A percentile compares a stretch with the other conserved stretches of the same genome.
Evolutionary conservation across 2,329 filamentous ascomycete genomes (phyloP).

Genomic region (Aspergillus fischeri): DNA sequence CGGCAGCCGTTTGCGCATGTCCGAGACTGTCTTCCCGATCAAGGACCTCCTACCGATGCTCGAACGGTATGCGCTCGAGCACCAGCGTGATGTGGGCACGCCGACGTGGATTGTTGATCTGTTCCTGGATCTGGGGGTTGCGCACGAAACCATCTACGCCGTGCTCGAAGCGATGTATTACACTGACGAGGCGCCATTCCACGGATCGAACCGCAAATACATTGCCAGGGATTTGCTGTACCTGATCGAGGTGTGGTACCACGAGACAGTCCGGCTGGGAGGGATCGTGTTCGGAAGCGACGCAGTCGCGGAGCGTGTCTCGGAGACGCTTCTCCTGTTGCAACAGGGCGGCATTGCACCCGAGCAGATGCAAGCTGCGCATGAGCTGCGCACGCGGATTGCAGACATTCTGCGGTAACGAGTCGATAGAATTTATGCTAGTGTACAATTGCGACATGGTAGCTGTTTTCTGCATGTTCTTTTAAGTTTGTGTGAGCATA

Average conservation of each 20-base stretch:
- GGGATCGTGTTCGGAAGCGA: slow-evolving; percentile 58
- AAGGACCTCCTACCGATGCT: slow-evolving; percentile 53
- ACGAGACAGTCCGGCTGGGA: slow-evolving; percentile 52
- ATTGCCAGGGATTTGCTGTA: slow-evolving; percentile 62
- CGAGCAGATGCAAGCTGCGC: slow-evolving; percentile 35
- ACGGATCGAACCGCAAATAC: slow-evolving; percentile 52
- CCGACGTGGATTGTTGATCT: slow-evolving; percentile 61
- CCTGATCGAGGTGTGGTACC: slow-evolving; percentile 58
- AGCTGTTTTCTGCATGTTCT: not conserved
- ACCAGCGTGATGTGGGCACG: slow-evolving; percentile 45
- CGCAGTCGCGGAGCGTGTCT: slow-evolving; percentile 49
- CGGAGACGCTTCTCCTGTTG: slow-evolving; percentile 44
- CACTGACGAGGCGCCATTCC: slow-evolving; percentile 62
- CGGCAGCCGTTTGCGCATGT: slow-evolving; percentile 53
- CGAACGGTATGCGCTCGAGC: slow-evolving; percentile 50
- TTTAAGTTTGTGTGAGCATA: not conserved
- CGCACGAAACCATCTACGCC: slow-evolving; percentile 58
- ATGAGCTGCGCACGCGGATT: slow-evolving; percentile 41
- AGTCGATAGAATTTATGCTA: not conserved
- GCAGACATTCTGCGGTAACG: slow-evolving; percentile 36
- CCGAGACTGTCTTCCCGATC: slow-evolving; percentile 55
- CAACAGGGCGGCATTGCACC: slow-evolving; percentile 41
- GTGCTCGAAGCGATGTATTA: slow-evolving; percentile 65
- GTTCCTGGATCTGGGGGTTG: slow-evolving; percentile 59
- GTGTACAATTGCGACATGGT: not conserved